phyloP scores from a whole-genome alignment of 2,329 filamentous ascomycete genomes.

The Pestalotiopsis sp. region DNA sequence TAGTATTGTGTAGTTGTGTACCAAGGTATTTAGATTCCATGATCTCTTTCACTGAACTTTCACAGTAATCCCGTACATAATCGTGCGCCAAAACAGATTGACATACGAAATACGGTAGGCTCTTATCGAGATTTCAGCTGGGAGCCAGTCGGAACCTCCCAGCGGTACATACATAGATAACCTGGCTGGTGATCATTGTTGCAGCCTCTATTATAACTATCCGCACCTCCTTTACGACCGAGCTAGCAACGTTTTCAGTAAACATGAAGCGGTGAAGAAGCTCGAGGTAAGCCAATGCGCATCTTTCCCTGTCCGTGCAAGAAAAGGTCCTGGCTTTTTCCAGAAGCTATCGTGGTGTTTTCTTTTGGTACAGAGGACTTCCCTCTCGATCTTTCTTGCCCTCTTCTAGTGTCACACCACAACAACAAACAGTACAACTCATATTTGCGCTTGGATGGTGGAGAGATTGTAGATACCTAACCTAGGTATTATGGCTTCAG shows the following conservation, averaged over 20 bases:
- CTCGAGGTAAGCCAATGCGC: not conserved
- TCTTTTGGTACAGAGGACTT: not conserved
- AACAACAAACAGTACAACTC: no score
- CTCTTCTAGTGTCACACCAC: no score
- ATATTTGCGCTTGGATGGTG: no score
- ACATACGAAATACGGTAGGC: not conserved
- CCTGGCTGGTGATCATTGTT: not conserved
- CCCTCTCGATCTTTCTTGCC: no score
- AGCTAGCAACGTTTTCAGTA: not conserved
- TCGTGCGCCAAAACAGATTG: not conserved
- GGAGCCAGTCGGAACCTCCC: not conserved
- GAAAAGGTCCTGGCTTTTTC: slow-evolving; percentile 6
- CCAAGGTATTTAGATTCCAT: not conserved
- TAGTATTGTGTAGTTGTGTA: not conserved
- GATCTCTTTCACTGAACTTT: not conserved
- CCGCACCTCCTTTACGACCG: not conserved
- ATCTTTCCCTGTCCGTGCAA: not conserved
- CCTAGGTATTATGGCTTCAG: no score
- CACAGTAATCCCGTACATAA: not conserved
- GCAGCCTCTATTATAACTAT: not conserved
- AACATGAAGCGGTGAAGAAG: slow-evolving; percentile 1
- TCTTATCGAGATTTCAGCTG: not conserved
- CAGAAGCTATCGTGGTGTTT: slow-evolving; percentile 13
- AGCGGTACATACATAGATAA: not conserved
- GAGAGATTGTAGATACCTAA: no score